Base-by-base conservation (phyloP, 225 moss, liverwort and hornwort species). In the Straminergon stramineum region DNA sequence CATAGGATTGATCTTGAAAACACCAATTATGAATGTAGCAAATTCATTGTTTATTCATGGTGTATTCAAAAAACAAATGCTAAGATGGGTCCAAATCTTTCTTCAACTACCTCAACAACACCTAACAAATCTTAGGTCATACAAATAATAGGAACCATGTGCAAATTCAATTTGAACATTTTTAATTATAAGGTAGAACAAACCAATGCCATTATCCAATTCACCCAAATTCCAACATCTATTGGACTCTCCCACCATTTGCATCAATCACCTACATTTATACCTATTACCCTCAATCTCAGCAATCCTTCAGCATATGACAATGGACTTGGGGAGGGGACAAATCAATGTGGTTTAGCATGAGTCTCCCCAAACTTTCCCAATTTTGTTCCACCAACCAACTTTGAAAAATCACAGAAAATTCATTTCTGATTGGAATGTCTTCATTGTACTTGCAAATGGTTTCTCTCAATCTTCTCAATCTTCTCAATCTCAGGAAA, bases 311-410 rank as follows among this genome's bases (percentile, higher is more conserved):
- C 3, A 32, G 1, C 13, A 34, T 8, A 76, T 13, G 13, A 76
- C 34, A 13, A 21, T 30, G 21, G 3, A 34, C 52, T 32, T 76
- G 19, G 5, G 1, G 13, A 48, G 8, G 5, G 4, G 6, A 31
- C 16, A 30, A 0, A 3, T 45, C 2, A 73, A 1, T 8, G 17
- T 9, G 3, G 1, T 30, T 75, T 7, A 75, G 7, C 11, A 48
- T 11, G 11, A 4, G 9, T 11, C 28, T 17, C 19, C 3, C 35
- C 5, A 23, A 0, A 0, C 17, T 30, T 18, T 30, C 17, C 30
- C 4, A 51, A 19, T 51, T 76, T 20, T 1, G 1, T 52, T 13
- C 34, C 52, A 5, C 2, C 7, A 7, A 18, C 10, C 32, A 18
- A 32, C 7, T 52, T 75, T 20, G 12, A 12, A 52, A 52, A 76